A percentile compares a stretch with the other conserved stretches of the same genome.
phyloP scores from a whole-genome alignment of 2,329 filamentous ascomycete species.

The Talaromyces sp. region DNA sequence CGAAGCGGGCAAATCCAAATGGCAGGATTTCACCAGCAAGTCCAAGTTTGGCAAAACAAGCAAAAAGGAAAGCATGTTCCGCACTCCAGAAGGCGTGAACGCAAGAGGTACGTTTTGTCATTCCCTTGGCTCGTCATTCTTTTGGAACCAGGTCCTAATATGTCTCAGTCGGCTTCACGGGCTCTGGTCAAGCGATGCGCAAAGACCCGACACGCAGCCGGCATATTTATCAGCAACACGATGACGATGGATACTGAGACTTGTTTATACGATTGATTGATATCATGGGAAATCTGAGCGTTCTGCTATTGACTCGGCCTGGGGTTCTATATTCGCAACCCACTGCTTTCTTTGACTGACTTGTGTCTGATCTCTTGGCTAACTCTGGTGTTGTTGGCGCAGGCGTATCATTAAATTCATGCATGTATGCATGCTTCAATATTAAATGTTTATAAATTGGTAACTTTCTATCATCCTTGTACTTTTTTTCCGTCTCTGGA shows the following conservation, averaged over 20 bases:
- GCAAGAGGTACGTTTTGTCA: constrained; percentile 63
- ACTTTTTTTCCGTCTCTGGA: neutral
- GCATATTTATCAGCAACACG: constrained; percentile 76
- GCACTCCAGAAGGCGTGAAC: constrained; percentile 78
- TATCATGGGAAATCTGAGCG: neutral
- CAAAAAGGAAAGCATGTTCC: constrained; percentile 96
- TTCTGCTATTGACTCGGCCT: neutral
- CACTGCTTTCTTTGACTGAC: neutral
- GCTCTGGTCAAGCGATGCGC: constrained; percentile 91
- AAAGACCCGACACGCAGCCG: constrained; percentile 79
- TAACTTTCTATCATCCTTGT: constrained; percentile 4
- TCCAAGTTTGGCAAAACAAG: constrained; percentile 58
- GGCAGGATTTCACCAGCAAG: constrained; percentile 87
- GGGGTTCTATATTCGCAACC: neutral
- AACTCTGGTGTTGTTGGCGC: constrained; percentile 14
- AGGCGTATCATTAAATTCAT: constrained; percentile 11
- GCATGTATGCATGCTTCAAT: neutral
- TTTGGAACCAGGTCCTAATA: neutral
- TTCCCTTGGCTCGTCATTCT: constrained; percentile 3
- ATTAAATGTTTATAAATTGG: neutral
- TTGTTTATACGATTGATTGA: neutral
- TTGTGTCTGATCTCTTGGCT: constrained; percentile 15
- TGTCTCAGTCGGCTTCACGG: constrained; percentile 80
- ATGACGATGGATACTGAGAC: constrained; percentile 55
- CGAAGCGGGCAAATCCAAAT: constrained; percentile 85